Percentiles rank a stretch among this genome's conserved stretches.
phyloP scores from a whole-genome alignment of 1,284 basidiomycete species.

The Heliocybe sulcata region DNA sequence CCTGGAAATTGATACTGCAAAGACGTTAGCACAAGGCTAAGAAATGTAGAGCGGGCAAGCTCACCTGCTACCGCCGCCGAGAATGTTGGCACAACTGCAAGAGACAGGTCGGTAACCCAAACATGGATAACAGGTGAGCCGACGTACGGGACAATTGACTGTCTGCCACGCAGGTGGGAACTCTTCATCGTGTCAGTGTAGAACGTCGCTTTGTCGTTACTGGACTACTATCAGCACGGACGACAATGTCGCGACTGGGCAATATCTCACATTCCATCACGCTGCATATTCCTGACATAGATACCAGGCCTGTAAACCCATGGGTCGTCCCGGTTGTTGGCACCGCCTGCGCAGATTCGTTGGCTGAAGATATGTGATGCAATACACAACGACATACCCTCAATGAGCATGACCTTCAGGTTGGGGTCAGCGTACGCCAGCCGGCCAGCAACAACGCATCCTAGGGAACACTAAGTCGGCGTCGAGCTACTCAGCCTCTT shows the following conservation, averaged over 20 bases:
- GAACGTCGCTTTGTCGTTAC: constrained; percentile 70
- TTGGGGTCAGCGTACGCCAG: constrained; percentile 66
- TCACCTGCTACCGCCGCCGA: constrained; percentile 52
- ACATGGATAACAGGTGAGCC: constrained; percentile 3
- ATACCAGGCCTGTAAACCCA: constrained; percentile 72
- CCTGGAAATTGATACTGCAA: constrained; percentile 67
- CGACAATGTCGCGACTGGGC: neutral
- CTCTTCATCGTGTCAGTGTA: constrained; percentile 56
- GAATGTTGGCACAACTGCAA: constrained; percentile 56
- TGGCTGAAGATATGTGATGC: neutral
- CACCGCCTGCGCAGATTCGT: constrained; percentile 34
- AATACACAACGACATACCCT: constrained; percentile 32
- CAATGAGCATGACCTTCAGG: constrained; percentile 69
- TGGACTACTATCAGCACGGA: constrained; percentile 16
- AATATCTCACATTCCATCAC: constrained; percentile 48
- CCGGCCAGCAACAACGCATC: constrained; percentile 61
- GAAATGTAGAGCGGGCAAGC: neutral
- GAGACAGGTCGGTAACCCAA: neutral
- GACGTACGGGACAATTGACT: constrained; percentile 59
- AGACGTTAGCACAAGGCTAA: no score
- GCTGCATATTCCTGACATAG: constrained; percentile 63
- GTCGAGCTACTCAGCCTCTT: neutral
- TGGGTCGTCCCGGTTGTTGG: constrained; percentile 67
- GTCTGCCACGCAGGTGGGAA: constrained; percentile 50
- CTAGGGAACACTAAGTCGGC: constrained; percentile 18